Evolutionary conservation across 2,329 filamentous ascomycete genomes (phyloP), one percentile per base, ranked within the genome.

Genomic region (Microcyclospora tardicrescens): DNA sequence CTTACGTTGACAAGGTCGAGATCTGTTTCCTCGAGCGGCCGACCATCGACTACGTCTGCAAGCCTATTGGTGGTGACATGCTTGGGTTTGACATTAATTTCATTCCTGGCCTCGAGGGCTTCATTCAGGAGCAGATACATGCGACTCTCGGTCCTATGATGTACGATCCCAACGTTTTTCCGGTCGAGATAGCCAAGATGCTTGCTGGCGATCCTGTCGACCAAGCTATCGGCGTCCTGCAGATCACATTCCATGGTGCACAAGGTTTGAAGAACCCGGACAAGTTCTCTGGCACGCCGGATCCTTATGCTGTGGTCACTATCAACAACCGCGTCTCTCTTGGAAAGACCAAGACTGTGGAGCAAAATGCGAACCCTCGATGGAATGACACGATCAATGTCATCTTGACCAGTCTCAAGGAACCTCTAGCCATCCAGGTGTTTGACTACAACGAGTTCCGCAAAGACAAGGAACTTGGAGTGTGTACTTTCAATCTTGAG

Each of bases 11-110:
- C 51, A 84, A 82, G 50, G 73, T 96, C 33, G 91, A 98, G 52
- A 84, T 98, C 65, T 94, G 81, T 60, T 98, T 98, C 71, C 64
- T 96, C 42, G 86, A 86, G 49, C 77, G 78, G 27, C 91, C 91
- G 10, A 79, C 74, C 1, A 87, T 98, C 48, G 91, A 98, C 64
- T 98, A 96, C 57, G 87, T 93, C 41, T 95, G 91, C 72, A 98
- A 98, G 62, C 91, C 91, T 2, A 74, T 98, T 11, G 91, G 91
- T 51, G 93, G 93, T 43, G 91, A 98, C 44, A 87, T 75, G 2
- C 84, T 98, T 47, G 91, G 91, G 30, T 95, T 98, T 58, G 91
- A 98, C 56, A 96, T 98, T 71, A 96, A 95, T 66, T 95, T 98
- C 63, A 93, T 98, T 50, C 91, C 91, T 13, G 89, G 89, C 50